These are phyloP conservation scores for Phycomyces nitens DNA, from an alignment of 192 early-diverging fungal genomes.

Conservation along the genomic window DNA sequence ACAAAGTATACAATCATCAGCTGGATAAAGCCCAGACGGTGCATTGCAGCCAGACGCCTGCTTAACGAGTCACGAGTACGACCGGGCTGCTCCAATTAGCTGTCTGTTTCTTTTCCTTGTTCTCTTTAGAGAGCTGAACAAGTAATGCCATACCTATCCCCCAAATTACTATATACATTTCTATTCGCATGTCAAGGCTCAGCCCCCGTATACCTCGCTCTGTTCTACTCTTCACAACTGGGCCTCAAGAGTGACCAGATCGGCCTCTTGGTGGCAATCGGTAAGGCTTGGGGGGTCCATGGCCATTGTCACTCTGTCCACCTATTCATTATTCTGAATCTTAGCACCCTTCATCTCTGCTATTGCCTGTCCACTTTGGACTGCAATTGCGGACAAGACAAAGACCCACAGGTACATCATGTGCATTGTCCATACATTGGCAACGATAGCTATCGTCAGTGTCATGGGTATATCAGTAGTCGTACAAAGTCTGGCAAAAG, in stretches of 20 bases:
- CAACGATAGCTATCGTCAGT: constrained; percentile 36
- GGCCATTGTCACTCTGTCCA: background rate
- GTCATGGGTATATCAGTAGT: constrained; percentile 38
- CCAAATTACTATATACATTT: constrained; percentile 41
- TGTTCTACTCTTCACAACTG: constrained; percentile 39
- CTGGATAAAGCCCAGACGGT: too few relatives aligned
- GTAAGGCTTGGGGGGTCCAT: constrained; percentile 4
- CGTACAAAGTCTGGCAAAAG: constrained; percentile 24
- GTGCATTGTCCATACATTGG: constrained; percentile 37
- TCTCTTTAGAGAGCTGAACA: background rate
- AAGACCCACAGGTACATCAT: constrained; percentile 40
- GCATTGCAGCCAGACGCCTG: too few relatives aligned
- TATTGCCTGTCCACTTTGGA: constrained; percentile 45
- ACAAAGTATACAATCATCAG: too few relatives aligned
- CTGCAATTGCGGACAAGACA: constrained; percentile 41
- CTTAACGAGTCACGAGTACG: too few relatives aligned
- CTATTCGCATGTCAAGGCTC: constrained; percentile 45
- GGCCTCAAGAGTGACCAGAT: constrained; percentile 40
- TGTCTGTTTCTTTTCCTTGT: too few relatives aligned
- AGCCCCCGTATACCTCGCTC: constrained; percentile 33
- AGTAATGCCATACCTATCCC: constrained; percentile 36
- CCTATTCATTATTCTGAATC: background rate
- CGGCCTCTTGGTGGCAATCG: constrained; percentile 39
- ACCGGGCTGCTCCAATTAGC: too few relatives aligned
- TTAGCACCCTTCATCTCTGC: constrained; percentile 46